Evolutionary conservation across 306 rosid genomes (phyloP), one percentile per base, ranked within the genome.

Genomic region (Cercis canadensis): DNA sequence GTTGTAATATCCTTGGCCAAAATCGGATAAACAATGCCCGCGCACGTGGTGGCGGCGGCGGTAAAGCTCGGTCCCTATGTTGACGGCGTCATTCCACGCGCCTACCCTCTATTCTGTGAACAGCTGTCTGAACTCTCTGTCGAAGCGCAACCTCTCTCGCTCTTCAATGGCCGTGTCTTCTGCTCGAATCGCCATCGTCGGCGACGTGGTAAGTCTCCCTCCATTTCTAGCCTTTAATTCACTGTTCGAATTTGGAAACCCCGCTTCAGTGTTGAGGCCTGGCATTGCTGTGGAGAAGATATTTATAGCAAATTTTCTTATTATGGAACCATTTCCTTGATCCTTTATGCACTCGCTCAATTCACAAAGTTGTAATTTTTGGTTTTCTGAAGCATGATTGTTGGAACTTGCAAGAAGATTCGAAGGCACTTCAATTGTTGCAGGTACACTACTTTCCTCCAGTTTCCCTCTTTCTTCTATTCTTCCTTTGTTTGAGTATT

Each of bases 351-450:
- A 9, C 15, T 49, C 24, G 13, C 32, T 34, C 50, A 19, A 6
- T 57, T 39, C 8, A 3, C 51, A 11, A 8, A 50, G 14, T 57
- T 41, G 36, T 19, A n/a, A 11, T 16, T 33, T 72, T 15, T 49
- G 31, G 51, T 59, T 53, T 31, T 80, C 11, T 79, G 66, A 81
- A 93, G 97, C 97, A 93, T 72, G 87, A 90, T 66, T 65, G 47
- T 57, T 93, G 98, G 98, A 76, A 86, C 88, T 56, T 85, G n/a
- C 86, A 79, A 75, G 90, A 85, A 63, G 98, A 93, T 81, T 58
- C 92, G 0, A 84, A 80, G 44, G 98, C 98, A 24, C 29, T 24
- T 24, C 29, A 24, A 3, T 24, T 24, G 1, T 24, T 24, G 29
- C 29, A 24, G 29, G 29, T 24, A 24, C 29, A 24, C 29, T 24